Conservation (phyloP, 148 eudicot genomes). For the Spergularia bocconei region DNA sequence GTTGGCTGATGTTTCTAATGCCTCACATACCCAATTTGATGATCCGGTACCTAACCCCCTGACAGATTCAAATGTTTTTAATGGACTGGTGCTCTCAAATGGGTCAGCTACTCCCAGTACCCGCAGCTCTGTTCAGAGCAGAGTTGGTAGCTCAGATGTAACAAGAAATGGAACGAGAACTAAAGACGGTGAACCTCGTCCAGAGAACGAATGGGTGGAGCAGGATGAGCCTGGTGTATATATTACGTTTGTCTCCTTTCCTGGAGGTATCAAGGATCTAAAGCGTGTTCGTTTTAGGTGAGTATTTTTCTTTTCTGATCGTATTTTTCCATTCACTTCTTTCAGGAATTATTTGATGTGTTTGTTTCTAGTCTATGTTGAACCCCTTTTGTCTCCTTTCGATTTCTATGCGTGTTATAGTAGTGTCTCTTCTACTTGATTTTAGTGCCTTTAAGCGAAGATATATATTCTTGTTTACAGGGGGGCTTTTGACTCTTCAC, state of each 20-base stretch:
- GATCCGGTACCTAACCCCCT: constrained; percentile 43
- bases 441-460: not conserved
- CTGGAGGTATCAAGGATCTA: constrained; percentile 86
- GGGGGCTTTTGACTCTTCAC: not conserved
- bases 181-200: constrained; percentile 63
- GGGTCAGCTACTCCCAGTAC: constrained; percentile 58
- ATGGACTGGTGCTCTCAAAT: constrained; percentile 46
- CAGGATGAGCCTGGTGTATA: constrained; percentile 98
- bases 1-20: constrained; percentile 47
- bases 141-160: constrained; percentile 45
- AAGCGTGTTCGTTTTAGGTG: constrained; percentile 98
- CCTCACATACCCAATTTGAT: constrained; percentile 45
- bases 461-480: not conserved
- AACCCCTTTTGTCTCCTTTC: no score
- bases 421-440: not conserved
- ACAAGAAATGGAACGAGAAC: constrained; percentile 62
- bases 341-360: no score
- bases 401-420: not conserved
- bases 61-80: constrained; percentile 56
- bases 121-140: constrained; percentile 54
- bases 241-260: constrained; percentile 81
- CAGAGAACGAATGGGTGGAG: constrained; percentile 88
- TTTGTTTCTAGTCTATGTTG: no score
- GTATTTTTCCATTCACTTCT: not conserved
- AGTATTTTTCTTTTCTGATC: constrained; percentile 15